Evolutionary conservation across 2,329 filamentous ascomycete genomes (phyloP).

Genomic region (Fusarium scirpi): DNA sequence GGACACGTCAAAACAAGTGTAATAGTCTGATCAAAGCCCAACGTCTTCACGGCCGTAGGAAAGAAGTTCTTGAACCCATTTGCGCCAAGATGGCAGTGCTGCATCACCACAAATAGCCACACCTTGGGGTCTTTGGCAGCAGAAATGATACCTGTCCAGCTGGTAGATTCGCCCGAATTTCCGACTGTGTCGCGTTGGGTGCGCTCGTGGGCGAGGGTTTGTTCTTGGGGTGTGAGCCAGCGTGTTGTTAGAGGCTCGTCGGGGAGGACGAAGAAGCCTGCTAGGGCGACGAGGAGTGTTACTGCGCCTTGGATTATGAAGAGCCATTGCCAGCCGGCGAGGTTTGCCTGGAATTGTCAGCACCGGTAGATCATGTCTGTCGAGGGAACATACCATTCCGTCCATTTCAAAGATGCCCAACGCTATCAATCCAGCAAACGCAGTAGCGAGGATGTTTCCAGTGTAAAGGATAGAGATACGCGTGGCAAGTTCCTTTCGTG

Average conservation of each 20-base stretch:
- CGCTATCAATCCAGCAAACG: constrained; percentile 59
- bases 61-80: constrained; percentile 57
- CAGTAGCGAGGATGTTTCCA: constrained; percentile 51
- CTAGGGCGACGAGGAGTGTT: constrained; percentile 41
- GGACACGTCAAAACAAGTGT: constrained; percentile 51
- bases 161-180: constrained; percentile 54
- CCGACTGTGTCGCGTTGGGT: constrained; percentile 60
- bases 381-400: no score
- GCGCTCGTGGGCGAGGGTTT: constrained; percentile 55
- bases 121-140: constrained; percentile 59
- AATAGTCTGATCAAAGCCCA: constrained; percentile 41
- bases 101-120: constrained; percentile 63
- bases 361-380: no score
- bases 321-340: constrained; percentile 55
- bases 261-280: constrained; percentile 45
- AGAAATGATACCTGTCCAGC: constrained; percentile 58
- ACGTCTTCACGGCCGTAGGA: constrained; percentile 44
- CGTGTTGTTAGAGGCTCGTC: constrained; percentile 58
- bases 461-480: constrained; percentile 60
- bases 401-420: constrained; percentile 54
- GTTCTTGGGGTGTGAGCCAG: constrained; percentile 57
- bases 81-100: constrained; percentile 63
- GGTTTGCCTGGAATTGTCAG: not conserved
- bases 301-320: constrained; percentile 74
- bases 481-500: constrained; percentile 59